Evolutionary conservation across 2,329 filamentous ascomycete genomes (phyloP), one percentile per base, ranked within the genome.

Genomic region (Neonectria neomacrospora): DNA sequence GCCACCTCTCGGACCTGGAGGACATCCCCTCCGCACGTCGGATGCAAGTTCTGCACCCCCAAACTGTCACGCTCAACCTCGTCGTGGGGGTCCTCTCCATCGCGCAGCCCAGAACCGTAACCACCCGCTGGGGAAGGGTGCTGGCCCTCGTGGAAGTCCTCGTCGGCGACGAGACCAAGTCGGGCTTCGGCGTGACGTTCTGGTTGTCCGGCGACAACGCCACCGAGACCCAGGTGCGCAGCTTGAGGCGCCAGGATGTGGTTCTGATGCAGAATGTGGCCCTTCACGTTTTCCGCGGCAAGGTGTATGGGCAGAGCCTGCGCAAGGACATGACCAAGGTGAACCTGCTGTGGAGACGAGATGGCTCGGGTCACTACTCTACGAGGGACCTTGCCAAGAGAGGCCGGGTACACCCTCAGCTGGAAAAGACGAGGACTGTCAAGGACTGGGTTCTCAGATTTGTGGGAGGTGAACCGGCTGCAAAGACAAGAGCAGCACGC

Each of bases 301-400:
- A 86, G 70, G 94, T 97, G 0, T 94, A 96, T 71, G 94, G 95
- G 0, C 91, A 96, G 76, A 96, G 91, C 73, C 79, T 97, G 65
- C 87, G 91, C 28, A 86, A 86, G 66, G 88, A 88, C 8, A 85
- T 91, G 70, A 94, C 92, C 4, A 88, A 85, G 65, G 80, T 95
- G 26, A 84, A 89, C 65, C 78, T 96, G 45, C 78, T 96, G 18
- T 88, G 80, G 79, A 69, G 83, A 74, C 39, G 88, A 85, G 74
- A 75, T 72, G 62, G 83, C 1, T 67, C 80, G 4, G 89, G 90
- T 0, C 79, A 86, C 41, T 92, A 91, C 71, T 84, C 80, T 4
- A 75, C 80, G 1, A 80, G 79, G 22, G 83, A 86, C 52, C 75
- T 91, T 39, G 75, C 79, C 12, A 70, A 58, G 14, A 74, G 68